A percentile compares a stretch with the other conserved stretches of the same genome.
Conservation (phyloP, 768 basidiomycete genomes). For the Collybia nuda region DNA sequence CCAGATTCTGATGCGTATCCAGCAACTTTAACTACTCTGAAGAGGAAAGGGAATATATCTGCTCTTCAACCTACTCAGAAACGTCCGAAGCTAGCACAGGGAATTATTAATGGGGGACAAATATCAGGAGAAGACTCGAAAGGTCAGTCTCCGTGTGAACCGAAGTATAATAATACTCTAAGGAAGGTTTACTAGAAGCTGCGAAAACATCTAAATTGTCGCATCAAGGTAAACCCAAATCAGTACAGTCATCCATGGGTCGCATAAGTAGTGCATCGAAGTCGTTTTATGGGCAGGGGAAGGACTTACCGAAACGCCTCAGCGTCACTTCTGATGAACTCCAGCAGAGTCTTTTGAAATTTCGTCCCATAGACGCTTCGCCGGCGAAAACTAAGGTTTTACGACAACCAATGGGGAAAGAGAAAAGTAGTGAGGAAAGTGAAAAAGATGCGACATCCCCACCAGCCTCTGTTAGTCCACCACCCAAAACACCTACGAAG, state of each 20-base stretch:
- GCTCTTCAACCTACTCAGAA: conserved; percentile 5
- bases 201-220: neutral
- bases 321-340: neutral
- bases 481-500: neutral
- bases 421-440: neutral
- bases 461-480: neutral
- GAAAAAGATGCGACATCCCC: neutral
- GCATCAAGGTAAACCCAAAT: neutral
- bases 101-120: neutral
- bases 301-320: neutral
- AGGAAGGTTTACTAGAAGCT: neutral
- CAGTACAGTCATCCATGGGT: neutral
- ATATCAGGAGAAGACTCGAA: neutral
- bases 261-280: neutral
- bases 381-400: neutral
- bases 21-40: neutral
- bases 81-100: conserved; percentile 7
- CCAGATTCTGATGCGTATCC: conserved; percentile 6
- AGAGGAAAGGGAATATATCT: conserved; percentile 7
- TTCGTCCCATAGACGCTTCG: neutral
- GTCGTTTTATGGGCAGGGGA: neutral
- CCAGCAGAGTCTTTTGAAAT: neutral
- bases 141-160: neutral
- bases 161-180: neutral
- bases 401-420: neutral